phyloP scores from a whole-genome alignment of 768 basidiomycete species.

The Lentinula edodes region DNA sequence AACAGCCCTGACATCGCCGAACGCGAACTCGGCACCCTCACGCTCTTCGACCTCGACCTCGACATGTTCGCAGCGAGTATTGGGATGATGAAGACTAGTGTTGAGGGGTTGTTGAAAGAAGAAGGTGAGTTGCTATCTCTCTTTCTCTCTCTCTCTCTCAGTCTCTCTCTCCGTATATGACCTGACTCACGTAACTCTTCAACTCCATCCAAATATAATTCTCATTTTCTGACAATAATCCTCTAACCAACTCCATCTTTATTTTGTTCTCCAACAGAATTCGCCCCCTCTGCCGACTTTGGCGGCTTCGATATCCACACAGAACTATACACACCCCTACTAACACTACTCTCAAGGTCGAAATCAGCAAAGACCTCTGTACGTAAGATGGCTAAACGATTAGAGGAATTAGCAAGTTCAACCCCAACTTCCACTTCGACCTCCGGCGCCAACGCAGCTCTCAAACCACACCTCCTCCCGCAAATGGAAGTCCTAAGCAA shows the following conservation, averaged over 20 bases:
- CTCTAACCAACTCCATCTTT: too few species aligned
- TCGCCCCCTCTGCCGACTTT: conserved; percentile 64
- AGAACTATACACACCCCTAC: conserved; percentile 79
- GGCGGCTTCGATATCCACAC: conserved; percentile 69
- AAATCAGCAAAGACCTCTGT: conserved; percentile 76
- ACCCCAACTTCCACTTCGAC: conserved; percentile 35
- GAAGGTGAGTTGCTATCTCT: conserved; percentile 46
- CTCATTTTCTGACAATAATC: too few species aligned
- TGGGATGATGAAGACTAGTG: conserved; percentile 82
- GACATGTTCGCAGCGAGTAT: conserved; percentile 93
- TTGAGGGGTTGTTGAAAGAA: conserved; percentile 68
- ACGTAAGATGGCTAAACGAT: conserved; percentile 83
- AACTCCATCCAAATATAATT: too few species aligned
- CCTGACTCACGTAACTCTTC: too few species aligned
- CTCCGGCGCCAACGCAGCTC: conserved; percentile 30
- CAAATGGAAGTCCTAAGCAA: conserved; percentile 72
- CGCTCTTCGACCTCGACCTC: conserved; percentile 84
- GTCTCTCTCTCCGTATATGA: too few species aligned
- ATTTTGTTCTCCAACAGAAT: too few species aligned
- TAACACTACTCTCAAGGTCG: conserved; percentile 76
- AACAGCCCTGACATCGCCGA: conserved; percentile 83
- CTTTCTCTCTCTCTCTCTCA: too few species aligned
- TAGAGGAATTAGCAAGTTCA: conserved; percentile 68
- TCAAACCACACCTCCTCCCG: conserved; percentile 64
- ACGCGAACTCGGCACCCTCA: conserved; percentile 77